phyloP scores from a whole-genome alignment of 2,329 filamentous ascomycete genomes.

The Byssochlamys sp. region DNA sequence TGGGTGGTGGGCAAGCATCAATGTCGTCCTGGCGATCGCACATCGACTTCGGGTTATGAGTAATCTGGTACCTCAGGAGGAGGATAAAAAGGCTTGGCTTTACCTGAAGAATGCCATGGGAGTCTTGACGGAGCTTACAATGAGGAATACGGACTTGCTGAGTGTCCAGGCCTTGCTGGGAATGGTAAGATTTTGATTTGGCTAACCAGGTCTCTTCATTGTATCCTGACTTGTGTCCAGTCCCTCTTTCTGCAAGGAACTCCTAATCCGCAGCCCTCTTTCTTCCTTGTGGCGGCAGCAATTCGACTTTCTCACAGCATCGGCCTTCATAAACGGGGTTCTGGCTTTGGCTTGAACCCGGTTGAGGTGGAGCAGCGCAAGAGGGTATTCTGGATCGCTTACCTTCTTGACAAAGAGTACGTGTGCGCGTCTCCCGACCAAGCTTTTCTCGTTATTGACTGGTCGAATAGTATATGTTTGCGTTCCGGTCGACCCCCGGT shows the following conservation, averaged over 20 bases:
- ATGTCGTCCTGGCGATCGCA: slow-evolving; percentile 85
- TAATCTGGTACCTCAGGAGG: slow-evolving; percentile 78
- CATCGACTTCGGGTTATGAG: slow-evolving; percentile 91
- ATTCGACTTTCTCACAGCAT: slow-evolving; percentile 88
- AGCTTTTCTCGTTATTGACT: slow-evolving; percentile 8
- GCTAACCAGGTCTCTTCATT: background rate
- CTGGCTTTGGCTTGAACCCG: slow-evolving; percentile 83
- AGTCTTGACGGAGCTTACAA: slow-evolving; percentile 81
- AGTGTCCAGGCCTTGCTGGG: slow-evolving; percentile 89
- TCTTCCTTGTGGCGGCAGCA: slow-evolving; percentile 80
- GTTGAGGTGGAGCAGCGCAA: slow-evolving; percentile 88
- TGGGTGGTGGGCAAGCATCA: slow-evolving; percentile 97
- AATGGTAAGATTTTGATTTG: slow-evolving; percentile 48
- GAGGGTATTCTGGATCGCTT: slow-evolving; percentile 68
- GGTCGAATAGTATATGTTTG: slow-evolving; percentile 50
- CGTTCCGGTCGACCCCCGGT: slow-evolving; percentile 62
- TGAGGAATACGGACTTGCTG: slow-evolving; percentile 89
- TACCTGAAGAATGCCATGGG: slow-evolving; percentile 95
- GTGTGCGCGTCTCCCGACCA: slow-evolving; percentile 10
- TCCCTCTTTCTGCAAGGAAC: slow-evolving; percentile 90
- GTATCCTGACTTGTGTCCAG: slow-evolving; percentile 21
- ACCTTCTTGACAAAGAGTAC: slow-evolving; percentile 62
- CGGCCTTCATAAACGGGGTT: slow-evolving; percentile 84
- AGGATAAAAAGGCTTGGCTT: slow-evolving; percentile 89
- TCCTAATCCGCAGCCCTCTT: slow-evolving; percentile 88